Evolutionary conservation across 73 alveolate genomes (phyloP).

Genomic region (Stentor roeselii): DNA sequence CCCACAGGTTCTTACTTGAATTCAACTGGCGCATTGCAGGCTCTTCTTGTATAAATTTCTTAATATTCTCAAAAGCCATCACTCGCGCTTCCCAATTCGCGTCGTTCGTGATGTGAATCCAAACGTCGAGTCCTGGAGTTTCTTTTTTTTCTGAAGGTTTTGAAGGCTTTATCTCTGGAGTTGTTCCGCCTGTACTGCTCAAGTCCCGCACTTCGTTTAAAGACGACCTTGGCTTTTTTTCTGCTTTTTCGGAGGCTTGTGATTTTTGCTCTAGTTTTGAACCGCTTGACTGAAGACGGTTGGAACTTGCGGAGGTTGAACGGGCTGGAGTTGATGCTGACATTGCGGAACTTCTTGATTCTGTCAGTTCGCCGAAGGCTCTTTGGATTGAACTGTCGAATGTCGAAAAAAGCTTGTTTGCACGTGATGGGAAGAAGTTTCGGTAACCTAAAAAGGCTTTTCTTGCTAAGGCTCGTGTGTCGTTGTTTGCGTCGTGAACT

Average conservation of each 20-base stretch:
- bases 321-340: background rate
- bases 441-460: background rate
- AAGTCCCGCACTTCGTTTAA: background rate
- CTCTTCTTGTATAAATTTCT: background rate
- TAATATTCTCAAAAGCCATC: constrained; percentile 3
- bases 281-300: background rate
- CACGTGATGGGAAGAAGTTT: constrained; percentile 26
- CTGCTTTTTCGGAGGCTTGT: too few species aligned
- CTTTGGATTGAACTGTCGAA: constrained; percentile 26
- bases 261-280: background rate
- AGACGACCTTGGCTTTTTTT: background rate
- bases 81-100: constrained; percentile 16
- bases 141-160: background rate
- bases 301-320: constrained; percentile 13
- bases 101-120: background rate
- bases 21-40: background rate
- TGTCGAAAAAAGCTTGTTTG: constrained; percentile 3
- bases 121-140: background rate
- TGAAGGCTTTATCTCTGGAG: background rate
- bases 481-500: constrained; percentile 28
- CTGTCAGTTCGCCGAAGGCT: constrained; percentile 26
- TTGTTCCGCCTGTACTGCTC: background rate
- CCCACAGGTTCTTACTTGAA: constrained; percentile 22
- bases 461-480: constrained; percentile 31
- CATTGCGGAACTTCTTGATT: background rate